Conservation (phyloP, 2,329 filamentous ascomycete species). For the Ramichloridium luteum region DNA sequence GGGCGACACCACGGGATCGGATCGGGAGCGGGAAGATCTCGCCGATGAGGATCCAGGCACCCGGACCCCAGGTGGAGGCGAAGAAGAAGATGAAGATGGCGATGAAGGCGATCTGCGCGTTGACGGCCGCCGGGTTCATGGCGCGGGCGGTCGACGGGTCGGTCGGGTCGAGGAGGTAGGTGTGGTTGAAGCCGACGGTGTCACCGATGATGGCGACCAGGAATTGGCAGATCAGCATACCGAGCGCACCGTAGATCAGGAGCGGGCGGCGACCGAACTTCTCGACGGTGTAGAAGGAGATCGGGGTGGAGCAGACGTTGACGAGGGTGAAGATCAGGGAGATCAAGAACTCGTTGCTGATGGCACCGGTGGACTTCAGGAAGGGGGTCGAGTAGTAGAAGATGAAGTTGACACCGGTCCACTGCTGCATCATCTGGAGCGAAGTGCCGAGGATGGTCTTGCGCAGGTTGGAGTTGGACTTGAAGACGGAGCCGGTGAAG, state of each 20-base stretch:
- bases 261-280: conserved; percentile 67
- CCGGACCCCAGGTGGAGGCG: conserved; percentile 77
- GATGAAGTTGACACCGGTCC: conserved; percentile 87
- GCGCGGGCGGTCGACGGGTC: conserved; percentile 34
- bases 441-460: conserved; percentile 36
- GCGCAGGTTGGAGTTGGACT: conserved; percentile 38
- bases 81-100: conserved; percentile 92
- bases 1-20: conserved; percentile 72
- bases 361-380: conserved; percentile 65
- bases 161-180: conserved; percentile 19
- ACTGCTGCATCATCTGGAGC: conserved; percentile 41
- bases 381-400: conserved; percentile 67
- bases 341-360: conserved; percentile 68
- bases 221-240: conserved; percentile 82
- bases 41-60: conserved; percentile 60
- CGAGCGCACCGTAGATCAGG: conserved; percentile 63
- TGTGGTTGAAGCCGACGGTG: conserved; percentile 28
- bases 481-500: conserved; percentile 44
- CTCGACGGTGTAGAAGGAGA: conserved; percentile 83
- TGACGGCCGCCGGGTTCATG: conserved; percentile 31
- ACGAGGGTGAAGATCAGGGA: conserved; percentile 76
- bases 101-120: conserved; percentile 73
- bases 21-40: conserved; percentile 86
- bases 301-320: conserved; percentile 72
- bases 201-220: conserved; percentile 59